Percentiles rank a stretch among this genome's conserved stretches.
Evolutionary conservation across 805 yeast genomes (phyloP).

Genomic region (Wickerhamomyces sydowiorum): DNA sequence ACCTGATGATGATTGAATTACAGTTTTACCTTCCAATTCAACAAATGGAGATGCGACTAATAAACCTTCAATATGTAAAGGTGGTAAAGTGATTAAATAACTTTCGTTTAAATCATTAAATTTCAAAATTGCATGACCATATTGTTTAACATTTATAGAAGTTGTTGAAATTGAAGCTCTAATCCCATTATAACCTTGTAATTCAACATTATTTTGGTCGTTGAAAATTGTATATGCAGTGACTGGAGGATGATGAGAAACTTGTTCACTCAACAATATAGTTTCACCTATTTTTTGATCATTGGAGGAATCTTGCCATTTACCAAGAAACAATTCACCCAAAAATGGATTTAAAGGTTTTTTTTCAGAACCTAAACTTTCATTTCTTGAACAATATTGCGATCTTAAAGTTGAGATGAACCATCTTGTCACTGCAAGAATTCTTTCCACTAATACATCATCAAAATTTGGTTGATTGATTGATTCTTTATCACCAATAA

Average conservation of each 20-base stretch:
- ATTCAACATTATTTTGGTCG: conserved; percentile 56
- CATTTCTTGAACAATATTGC: conserved; percentile 90
- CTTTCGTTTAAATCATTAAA: conserved; percentile 57
- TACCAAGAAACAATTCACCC: conserved; percentile 91
- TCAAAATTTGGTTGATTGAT: conserved; percentile 23
- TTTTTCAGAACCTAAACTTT: conserved; percentile 91
- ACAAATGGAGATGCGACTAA: conserved; percentile 89
- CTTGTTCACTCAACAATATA: conserved; percentile 81
- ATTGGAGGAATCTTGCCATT: conserved; percentile 58
- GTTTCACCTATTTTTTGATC: conserved; percentile 67
- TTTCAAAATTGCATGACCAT: conserved; percentile 79
- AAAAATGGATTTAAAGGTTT: conserved; percentile 95
- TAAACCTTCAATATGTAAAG: conserved; percentile 91
- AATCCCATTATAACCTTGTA: conserved; percentile 89
- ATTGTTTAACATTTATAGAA: conserved; percentile 82
- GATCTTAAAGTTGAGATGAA: conserved; percentile 86
- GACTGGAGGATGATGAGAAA: conserved; percentile 95
- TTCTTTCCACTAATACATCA: conserved; percentile 56
- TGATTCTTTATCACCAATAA: conserved; percentile 35
- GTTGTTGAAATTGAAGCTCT: conserved; percentile 78
- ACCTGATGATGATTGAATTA: conserved; percentile 78
- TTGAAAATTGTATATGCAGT: conserved; percentile 87
- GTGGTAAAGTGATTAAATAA: conserved; percentile 84
- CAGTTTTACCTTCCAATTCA: conserved; percentile 86
- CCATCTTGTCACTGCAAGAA: conserved; percentile 84